Percentiles rank a stretch among this genome's conserved stretches.
phyloP scores from a whole-genome alignment of 257 asterid species.

The Nicotiana otophora region DNA sequence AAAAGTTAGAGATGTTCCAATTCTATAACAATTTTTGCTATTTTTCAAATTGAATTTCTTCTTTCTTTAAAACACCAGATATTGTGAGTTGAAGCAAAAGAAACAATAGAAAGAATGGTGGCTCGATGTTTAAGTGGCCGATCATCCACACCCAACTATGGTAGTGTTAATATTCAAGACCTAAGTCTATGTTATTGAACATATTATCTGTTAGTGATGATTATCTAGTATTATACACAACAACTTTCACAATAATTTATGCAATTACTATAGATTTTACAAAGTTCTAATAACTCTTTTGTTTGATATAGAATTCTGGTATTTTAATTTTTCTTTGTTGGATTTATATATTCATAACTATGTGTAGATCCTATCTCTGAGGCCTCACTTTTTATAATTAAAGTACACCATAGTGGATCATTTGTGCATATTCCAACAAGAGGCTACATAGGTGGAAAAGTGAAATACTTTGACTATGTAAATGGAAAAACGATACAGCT shows the following conservation, averaged over 20 bases:
- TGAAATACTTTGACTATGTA: not conserved
- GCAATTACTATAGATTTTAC: too few relatives aligned
- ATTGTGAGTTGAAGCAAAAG: too few relatives aligned
- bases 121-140: not conserved
- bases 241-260: not conserved
- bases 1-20: too few relatives aligned
- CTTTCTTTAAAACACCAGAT: too few relatives aligned
- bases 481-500: not conserved
- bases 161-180: not conserved
- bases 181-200: not conserved
- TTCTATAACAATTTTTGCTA: too few relatives aligned
- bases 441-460: not conserved
- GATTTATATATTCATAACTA: not conserved
- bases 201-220: too few relatives aligned
- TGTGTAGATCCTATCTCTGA: not conserved
- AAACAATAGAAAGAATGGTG: not conserved
- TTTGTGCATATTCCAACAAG: not conserved
- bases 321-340: not conserved
- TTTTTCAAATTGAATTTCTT: too few relatives aligned
- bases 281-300: too few relatives aligned
- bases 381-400: not conserved
- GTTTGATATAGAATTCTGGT: not conserved
- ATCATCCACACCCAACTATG: not conserved
- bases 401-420: not conserved
- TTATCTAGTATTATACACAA: not conserved